phyloP scores from a whole-genome alignment of 2,329 filamentous ascomycete genomes.

The Fusarium protoensiforme region DNA sequence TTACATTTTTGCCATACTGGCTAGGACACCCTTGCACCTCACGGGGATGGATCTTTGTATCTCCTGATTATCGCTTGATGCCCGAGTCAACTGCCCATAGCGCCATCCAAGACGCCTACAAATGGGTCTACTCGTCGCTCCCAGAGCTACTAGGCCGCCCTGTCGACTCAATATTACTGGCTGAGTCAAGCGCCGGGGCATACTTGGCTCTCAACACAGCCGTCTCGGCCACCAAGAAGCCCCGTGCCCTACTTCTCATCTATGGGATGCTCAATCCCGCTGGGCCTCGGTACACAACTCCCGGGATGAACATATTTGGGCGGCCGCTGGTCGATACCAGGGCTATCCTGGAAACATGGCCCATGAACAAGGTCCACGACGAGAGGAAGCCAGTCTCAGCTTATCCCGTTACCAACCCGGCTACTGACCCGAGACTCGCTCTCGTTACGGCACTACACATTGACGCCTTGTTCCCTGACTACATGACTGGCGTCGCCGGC shows the following conservation, averaged over 20 bases:
- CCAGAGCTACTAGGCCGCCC: not conserved
- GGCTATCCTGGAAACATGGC: slow-evolving; percentile 10
- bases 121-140: slow-evolving; percentile 25
- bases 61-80: slow-evolving; percentile 35
- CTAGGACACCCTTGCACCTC: slow-evolving; percentile 24
- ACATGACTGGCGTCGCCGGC: slow-evolving; percentile 29
- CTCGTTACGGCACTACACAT: slow-evolving; percentile 30
- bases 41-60: slow-evolving; percentile 38
- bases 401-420: not conserved
- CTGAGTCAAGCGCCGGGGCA: slow-evolving; percentile 33
- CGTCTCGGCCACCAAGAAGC: not conserved
- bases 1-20: slow-evolving; percentile 33
- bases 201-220: slow-evolving; percentile 31
- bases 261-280: slow-evolving; percentile 33
- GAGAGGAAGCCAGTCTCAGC: slow-evolving; percentile 15
- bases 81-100: slow-evolving; percentile 33
- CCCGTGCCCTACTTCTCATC: slow-evolving; percentile 10
- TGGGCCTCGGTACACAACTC: slow-evolving; percentile 17
- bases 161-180: slow-evolving; percentile 15
- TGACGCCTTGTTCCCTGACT: slow-evolving; percentile 33
- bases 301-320: slow-evolving; percentile 26
- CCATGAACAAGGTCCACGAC: not conserved
- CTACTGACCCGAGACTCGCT: not conserved
- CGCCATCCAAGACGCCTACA: slow-evolving; percentile 29
- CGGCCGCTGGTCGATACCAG: slow-evolving; percentile 8